These are phyloP conservation scores for Gremmenia infestans DNA, from an alignment of 2,329 filamentous ascomycete genomes.

Conservation along the genomic window DNA sequence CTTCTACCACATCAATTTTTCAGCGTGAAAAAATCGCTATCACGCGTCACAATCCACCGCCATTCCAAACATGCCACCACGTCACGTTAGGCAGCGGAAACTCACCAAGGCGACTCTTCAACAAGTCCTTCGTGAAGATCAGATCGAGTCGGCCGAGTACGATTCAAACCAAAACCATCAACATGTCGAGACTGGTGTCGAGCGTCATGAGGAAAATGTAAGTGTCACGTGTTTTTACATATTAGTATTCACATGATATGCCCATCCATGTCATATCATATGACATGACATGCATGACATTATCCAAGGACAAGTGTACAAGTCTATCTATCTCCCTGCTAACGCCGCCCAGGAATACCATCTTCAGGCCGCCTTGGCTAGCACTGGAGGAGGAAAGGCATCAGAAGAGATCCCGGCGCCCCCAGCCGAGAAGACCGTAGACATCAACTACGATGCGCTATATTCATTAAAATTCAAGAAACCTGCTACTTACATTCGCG, in stretches of 20 bases:
- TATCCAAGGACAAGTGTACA: neutral
- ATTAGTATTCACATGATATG: neutral
- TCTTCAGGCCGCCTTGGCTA: conserved; percentile 31
- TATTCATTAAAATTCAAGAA: conserved; percentile 77
- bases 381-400: conserved; percentile 24
- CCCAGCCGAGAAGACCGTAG: conserved; percentile 54
- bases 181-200: conserved; percentile 91
- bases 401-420: conserved; percentile 53
- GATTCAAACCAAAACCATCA: conserved; percentile 67
- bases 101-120: conserved; percentile 32
- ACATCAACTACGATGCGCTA: conserved; percentile 80
- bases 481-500: conserved; percentile 91
- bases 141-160: conserved; percentile 83
- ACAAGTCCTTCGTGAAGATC: conserved; percentile 72
- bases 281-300: conserved; percentile 17
- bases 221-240: conserved; percentile 41
- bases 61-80: conserved; percentile 7
- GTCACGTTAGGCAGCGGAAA: conserved; percentile 49
- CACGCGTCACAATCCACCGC: conserved; percentile 17
- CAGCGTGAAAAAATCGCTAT: conserved; percentile 24
- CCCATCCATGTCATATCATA: conserved; percentile 7
- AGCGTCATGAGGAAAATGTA: conserved; percentile 96
- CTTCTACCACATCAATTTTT: conserved; percentile 22
- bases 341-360: conserved; percentile 30
- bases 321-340: neutral